A percentile compares a stretch with the other conserved stretches of the same genome.
These are phyloP conservation scores for Boletus barrowsii DNA, from an alignment of 768 basidiomycete species.

Conservation along the genomic window DNA sequence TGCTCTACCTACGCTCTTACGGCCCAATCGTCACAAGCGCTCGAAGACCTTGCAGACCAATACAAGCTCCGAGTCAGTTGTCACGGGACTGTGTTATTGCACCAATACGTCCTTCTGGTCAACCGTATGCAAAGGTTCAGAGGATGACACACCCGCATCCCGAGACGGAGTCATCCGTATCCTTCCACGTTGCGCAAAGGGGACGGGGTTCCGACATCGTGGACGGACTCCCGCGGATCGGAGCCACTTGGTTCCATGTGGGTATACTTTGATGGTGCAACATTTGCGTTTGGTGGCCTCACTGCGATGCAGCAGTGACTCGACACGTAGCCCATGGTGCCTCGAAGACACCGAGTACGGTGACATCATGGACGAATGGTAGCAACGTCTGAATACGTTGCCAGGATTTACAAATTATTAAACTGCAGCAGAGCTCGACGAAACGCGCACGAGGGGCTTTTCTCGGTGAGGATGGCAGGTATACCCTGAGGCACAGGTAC, in stretches of 20 bases:
- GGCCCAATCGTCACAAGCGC: neutral
- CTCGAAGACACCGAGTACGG: neutral
- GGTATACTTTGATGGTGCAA: neutral
- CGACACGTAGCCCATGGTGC: neutral
- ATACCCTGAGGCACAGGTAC: neutral
- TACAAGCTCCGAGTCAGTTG: neutral
- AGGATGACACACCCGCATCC: neutral
- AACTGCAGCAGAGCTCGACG: neutral
- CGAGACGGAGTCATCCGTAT: neutral
- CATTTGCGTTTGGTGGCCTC: neutral
- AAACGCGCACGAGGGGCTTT: neutral
- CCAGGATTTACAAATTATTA: neutral
- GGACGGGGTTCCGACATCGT: neutral
- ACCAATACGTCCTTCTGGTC: neutral
- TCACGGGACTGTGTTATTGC: neutral
- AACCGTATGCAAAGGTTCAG: neutral
- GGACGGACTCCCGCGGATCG: neutral
- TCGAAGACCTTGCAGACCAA: neutral
- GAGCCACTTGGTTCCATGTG: neutral
- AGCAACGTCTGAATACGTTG: neutral
- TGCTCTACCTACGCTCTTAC: neutral
- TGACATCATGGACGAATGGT: neutral
- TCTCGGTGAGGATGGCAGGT: slow-evolving; percentile 2
- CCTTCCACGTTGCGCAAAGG: neutral
- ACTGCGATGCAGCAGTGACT: too few species aligned